These are phyloP conservation scores for Mycena kentingensis DNA, from an alignment of 768 basidiomycete species.

Conservation along the genomic window DNA sequence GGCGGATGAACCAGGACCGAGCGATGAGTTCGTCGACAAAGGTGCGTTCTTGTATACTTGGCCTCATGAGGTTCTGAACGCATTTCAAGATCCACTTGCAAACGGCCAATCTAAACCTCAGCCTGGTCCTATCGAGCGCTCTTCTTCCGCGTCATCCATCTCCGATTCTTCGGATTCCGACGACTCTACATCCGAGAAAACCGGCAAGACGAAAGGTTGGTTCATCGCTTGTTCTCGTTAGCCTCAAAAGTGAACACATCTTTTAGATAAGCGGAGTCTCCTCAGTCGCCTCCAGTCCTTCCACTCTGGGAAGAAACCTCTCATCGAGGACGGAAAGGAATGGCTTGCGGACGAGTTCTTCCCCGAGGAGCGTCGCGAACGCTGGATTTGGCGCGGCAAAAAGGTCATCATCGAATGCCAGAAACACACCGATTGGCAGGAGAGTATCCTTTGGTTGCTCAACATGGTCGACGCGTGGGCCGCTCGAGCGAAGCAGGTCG, in stretches of 20 bases:
- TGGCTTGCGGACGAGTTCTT: slow-evolving; percentile 69
- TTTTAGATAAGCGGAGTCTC: slow-evolving; percentile 30
- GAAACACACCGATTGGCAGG: slow-evolving; percentile 88
- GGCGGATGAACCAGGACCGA: slow-evolving; percentile 70
- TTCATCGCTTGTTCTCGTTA: not conserved
- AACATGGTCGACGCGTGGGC: slow-evolving; percentile 64
- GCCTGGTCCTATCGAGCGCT: not conserved
- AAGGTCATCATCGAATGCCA: slow-evolving; percentile 95
- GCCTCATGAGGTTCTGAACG: slow-evolving; percentile 26
- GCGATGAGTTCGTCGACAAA: slow-evolving; percentile 64
- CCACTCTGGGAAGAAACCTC: slow-evolving; percentile 67
- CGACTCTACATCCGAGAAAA: slow-evolving; percentile 34
- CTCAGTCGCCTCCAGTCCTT: slow-evolving; percentile 43
- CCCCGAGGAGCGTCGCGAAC: slow-evolving; percentile 82
- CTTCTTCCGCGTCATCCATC: not conserved
- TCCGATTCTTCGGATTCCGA: slow-evolving; percentile 9
- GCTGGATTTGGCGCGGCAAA: slow-evolving; percentile 91
- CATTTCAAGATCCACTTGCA: slow-evolving; percentile 35
- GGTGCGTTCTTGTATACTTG: too few species aligned
- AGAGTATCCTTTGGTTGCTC: slow-evolving; percentile 74
- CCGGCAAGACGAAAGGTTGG: slow-evolving; percentile 29
- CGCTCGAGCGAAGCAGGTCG: slow-evolving; percentile 39
- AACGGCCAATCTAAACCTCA: slow-evolving; percentile 14
- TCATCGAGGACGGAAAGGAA: slow-evolving; percentile 44
- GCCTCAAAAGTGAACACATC: too few species aligned